Evolutionary conservation across 2,329 filamentous ascomycete species (phyloP).

Genomic region (Trichoderma citrinoviride): DNA sequence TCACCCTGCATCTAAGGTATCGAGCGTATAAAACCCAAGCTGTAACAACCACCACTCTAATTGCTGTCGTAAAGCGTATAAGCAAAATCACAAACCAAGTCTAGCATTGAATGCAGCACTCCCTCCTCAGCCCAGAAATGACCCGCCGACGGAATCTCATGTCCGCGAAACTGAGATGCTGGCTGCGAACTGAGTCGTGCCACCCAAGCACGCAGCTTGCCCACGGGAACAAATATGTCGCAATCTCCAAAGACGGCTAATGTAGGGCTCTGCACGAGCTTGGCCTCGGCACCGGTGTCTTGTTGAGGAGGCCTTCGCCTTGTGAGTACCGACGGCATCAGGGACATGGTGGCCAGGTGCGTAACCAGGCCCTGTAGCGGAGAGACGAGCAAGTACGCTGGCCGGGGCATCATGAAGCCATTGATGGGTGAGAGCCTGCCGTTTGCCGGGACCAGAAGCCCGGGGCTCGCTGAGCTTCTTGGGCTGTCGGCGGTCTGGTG

Average conservation of each 20-base stretch:
- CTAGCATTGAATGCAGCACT: conserved; percentile 37
- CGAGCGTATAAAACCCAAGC: neutral
- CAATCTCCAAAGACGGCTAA: conserved; percentile 71
- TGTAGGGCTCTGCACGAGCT: conserved; percentile 58
- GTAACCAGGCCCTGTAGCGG: conserved; percentile 61
- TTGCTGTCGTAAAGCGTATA: conserved; percentile 22
- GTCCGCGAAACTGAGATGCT: conserved; percentile 46
- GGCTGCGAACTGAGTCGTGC: conserved; percentile 46
- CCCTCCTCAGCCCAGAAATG: conserved; percentile 63
- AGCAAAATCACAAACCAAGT: conserved; percentile 31
- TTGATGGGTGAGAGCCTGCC: conserved; percentile 34
- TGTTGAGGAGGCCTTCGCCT: conserved; percentile 28
- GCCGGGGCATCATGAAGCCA: conserved; percentile 38
- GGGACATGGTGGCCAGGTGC: conserved; percentile 61
- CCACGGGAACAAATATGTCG: conserved; percentile 69
- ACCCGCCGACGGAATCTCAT: conserved; percentile 53
- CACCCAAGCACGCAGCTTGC: conserved; percentile 66
- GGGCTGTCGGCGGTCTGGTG: conserved; percentile 18
- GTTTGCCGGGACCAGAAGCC: conserved; percentile 9
- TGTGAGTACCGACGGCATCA: conserved; percentile 38
- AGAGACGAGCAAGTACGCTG: conserved; percentile 65
- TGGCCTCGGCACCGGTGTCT: conserved; percentile 44
- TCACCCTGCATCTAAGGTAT: neutral
- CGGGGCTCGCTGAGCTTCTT: conserved; percentile 18
- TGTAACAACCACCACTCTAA: neutral